These are phyloP conservation scores for Marasmius fiardii DNA, from an alignment of 1,284 basidiomycete genomes.

Conservation along the genomic window DNA sequence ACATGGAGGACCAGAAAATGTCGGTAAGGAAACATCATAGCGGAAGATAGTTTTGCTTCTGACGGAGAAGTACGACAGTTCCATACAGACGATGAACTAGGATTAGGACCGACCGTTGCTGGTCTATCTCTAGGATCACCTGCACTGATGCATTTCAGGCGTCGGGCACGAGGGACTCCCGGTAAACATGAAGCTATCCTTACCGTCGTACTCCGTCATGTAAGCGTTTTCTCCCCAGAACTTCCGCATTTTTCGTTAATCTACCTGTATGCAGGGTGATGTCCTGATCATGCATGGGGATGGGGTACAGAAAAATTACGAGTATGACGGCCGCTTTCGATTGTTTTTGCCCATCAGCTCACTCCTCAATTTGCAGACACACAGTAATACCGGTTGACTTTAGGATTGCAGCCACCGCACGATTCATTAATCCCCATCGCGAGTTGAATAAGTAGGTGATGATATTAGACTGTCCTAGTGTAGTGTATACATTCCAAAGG, in stretches of 20 bases:
- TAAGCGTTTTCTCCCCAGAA: conserved; percentile 28
- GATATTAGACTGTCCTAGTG: background rate
- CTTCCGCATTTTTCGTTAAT: background rate
- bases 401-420: conserved; percentile 47
- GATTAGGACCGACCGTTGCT: conserved; percentile 67
- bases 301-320: conserved; percentile 62
- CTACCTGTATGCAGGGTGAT: conserved; percentile 53
- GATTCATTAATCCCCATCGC: conserved; percentile 28
- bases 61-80: conserved; percentile 43
- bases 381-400: conserved; percentile 46
- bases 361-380: conserved; percentile 30
- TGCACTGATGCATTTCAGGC: conserved; percentile 74
- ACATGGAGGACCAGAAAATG: conserved; percentile 82
- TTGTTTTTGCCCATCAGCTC: background rate
- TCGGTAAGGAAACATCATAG: conserved; percentile 45
- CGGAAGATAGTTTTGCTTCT: background rate
- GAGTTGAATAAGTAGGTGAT: background rate
- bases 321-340: conserved; percentile 41
- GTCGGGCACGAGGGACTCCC: conserved; percentile 32
- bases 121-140: conserved; percentile 70
- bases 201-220: conserved; percentile 62
- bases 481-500: no score
- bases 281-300: conserved; percentile 72
- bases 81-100: conserved; percentile 72
- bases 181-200: conserved; percentile 36